These are phyloP conservation scores for Casuarina equisetifolia DNA, from an alignment of 306 rosid genomes.

Conservation along the genomic window DNA sequence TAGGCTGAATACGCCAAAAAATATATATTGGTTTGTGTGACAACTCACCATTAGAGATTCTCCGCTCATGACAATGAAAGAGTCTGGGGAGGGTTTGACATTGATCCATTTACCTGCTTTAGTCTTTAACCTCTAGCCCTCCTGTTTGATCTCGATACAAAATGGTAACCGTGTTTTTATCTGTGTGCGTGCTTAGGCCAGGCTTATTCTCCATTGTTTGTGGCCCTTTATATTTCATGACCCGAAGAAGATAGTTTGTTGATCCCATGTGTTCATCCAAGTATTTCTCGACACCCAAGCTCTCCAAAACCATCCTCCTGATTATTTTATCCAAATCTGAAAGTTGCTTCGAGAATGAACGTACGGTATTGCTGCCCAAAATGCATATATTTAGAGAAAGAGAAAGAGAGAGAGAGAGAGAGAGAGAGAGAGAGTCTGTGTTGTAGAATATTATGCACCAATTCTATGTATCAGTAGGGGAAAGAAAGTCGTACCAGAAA, in stretches of 20 bases:
- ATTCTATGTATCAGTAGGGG: not conserved
- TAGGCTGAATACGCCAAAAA: no score
- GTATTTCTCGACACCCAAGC: slow-evolving; percentile 60
- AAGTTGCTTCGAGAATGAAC: slow-evolving; percentile 49
- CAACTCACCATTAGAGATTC: slow-evolving; percentile 56
- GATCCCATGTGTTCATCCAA: slow-evolving; percentile 73
- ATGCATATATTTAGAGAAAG: not conserved
- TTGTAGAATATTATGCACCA: not conserved
- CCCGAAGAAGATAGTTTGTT: slow-evolving; percentile 60
- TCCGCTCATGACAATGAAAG: slow-evolving; percentile 63
- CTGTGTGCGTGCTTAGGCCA: slow-evolving; percentile 61
- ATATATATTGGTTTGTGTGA: no score
- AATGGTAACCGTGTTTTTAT: slow-evolving; percentile 62
- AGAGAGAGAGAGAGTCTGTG: not conserved
- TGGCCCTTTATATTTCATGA: slow-evolving; percentile 68
- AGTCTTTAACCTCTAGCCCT: slow-evolving; percentile 65
- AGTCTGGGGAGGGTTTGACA: slow-evolving; percentile 49
- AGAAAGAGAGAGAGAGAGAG: not conserved
- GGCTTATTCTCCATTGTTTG: slow-evolving; percentile 46
- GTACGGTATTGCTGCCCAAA: slow-evolving; percentile 51
- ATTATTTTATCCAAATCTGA: slow-evolving; percentile 55
- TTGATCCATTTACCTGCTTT: slow-evolving; percentile 73
- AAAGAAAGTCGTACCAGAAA: slow-evolving; percentile 38
- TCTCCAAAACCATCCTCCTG: slow-evolving; percentile 74
- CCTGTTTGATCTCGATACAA: slow-evolving; percentile 63